Base-by-base conservation (phyloP, 352 stramenopile species). In the Phytophthora uliginosa region DNA sequence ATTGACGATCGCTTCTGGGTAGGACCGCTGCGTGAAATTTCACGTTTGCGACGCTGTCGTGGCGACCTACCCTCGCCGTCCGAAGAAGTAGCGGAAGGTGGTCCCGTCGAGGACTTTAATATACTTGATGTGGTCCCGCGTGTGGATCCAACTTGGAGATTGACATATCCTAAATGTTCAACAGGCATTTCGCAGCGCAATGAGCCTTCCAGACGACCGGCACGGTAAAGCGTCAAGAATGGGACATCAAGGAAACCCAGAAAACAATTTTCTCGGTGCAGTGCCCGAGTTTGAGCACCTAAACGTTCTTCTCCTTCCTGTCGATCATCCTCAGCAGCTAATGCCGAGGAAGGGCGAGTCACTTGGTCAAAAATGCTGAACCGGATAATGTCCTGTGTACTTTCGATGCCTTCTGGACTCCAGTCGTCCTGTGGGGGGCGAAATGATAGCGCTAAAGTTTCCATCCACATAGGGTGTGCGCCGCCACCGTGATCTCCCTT, bases 351-450 rank as follows among this genome's bases (percentile, higher is more conserved):
- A 17, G 66, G 45, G 18, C 82, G 61, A 12, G 94, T 84, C 18
- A 97, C 82, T 59, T 96, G 89, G 76, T 98, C 95, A 74, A 98
- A 98, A 26, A 99, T 69, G 24, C 73, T 91, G 18, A 99, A 78
- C 7, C 83, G 77, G 28, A 99, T 81, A 4, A 86, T 74, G 62
- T 99, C 93, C 18, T 82, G 73, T 7, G 93, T 82, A 22, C 81
- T 83, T 34, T 85, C 72, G 18, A 98, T 84, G 12, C 81, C 82
- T 17, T 83, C 80, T 2, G 91, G 84, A 8, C 81, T 96, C 82
- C 87, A 97, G 69, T 98, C 92, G 62, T 93, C 82, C 38, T 88
- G 78, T 13, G 89, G 89, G 9, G 93, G 82, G 34, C 81, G 81
- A 70, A 99, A 98, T 17, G 96, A 91, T 40, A 99, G 52, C 13